phyloP scores from a whole-genome alignment of 768 basidiomycete genomes.

The Leccinum subgranulosum region DNA sequence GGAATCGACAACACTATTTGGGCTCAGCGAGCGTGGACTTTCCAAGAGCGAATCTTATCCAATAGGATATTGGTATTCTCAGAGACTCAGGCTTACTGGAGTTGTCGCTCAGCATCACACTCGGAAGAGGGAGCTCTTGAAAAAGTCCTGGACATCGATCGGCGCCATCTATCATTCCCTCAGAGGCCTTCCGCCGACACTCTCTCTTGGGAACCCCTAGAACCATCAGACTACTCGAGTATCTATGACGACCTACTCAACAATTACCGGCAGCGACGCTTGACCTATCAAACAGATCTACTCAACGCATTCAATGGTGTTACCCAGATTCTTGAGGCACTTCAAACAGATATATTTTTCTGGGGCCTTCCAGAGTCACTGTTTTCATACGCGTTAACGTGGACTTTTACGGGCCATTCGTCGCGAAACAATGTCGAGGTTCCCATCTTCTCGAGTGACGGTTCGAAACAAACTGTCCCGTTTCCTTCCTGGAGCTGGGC shows the following conservation, averaged over 20 bases:
- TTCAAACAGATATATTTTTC: constrained; percentile 10
- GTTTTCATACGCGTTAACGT: constrained; percentile 12
- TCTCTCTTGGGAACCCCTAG: not conserved
- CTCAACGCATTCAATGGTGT: constrained; percentile 16
- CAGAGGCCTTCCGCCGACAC: not conserved
- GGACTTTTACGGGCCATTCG: not conserved
- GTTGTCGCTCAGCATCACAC: constrained; percentile 4
- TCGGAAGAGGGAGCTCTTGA: constrained; percentile 15
- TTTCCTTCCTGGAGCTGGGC: constrained; percentile 22
- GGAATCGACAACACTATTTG: constrained; percentile 7
- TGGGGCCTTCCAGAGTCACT: constrained; percentile 16
- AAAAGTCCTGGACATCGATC: not conserved
- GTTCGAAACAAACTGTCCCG: not conserved
- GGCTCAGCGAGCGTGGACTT: constrained; percentile 18
- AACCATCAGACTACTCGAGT: not conserved
- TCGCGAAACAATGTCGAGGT: not conserved
- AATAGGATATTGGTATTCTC: constrained; percentile 19
- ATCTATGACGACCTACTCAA: not conserved
- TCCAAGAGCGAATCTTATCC: constrained; percentile 18
- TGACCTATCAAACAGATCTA: constrained; percentile 14
- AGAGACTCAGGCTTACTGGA: constrained; percentile 15
- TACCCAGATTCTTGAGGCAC: constrained; percentile 7
- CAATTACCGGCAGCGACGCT: constrained; percentile 7
- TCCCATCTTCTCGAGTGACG: constrained; percentile 5
- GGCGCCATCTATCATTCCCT: not conserved